Conservation (phyloP, 257 asterid genomes). For the Coffea canephora region DNA sequence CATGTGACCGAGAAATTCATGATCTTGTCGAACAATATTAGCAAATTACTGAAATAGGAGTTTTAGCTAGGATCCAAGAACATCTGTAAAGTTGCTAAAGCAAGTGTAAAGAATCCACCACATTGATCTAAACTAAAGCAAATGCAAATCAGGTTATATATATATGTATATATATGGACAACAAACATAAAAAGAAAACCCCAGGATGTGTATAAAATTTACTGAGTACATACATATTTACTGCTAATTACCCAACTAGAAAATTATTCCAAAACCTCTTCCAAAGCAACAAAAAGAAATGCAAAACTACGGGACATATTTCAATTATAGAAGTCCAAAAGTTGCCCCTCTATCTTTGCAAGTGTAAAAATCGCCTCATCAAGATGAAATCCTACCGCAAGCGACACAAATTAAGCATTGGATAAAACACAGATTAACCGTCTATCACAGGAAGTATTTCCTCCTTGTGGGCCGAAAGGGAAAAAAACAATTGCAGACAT, state of each 20-base stretch:
- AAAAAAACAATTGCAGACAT: slow-evolving; percentile 5
- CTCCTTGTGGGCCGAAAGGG: slow-evolving; percentile 5
- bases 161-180: no score
- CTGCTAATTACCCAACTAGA: no score
- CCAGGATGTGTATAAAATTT: no score
- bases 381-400: no score
- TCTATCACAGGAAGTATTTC: background rate
- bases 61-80: background rate
- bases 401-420: background rate
- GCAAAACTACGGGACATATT: no score
- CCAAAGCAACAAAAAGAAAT: no score
- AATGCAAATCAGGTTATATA: no score
- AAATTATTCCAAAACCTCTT: no score
- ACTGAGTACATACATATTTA: no score
- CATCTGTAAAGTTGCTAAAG: background rate
- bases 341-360: background rate
- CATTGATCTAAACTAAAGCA: background rate
- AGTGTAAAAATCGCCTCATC: background rate
- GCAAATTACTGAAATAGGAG: background rate
- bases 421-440: no score
- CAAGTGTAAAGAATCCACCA: no score
- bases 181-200: no score
- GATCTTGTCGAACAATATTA: background rate
- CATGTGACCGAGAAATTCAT: background rate
- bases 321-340: background rate